Evolutionary conservation across 768 basidiomycete genomes (phyloP).

Genomic region (Suillus bovinus): DNA sequence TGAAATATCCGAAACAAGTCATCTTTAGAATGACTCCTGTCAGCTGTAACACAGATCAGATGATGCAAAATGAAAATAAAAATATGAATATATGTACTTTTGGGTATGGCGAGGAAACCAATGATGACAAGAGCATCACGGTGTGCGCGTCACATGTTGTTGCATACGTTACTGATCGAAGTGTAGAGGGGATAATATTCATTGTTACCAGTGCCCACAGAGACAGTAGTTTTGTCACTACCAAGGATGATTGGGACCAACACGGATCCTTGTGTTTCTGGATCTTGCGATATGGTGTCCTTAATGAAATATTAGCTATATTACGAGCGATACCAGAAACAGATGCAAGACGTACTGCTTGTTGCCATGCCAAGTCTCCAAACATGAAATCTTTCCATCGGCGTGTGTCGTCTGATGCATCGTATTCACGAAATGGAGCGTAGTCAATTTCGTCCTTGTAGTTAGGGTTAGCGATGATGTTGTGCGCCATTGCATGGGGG

Average conservation of each 20-base stretch:
- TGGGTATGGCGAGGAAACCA: slow-evolving; percentile 31
- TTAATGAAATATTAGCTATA: not conserved
- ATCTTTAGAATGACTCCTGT: slow-evolving; percentile 13
- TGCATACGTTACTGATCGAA: slow-evolving; percentile 13
- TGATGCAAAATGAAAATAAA: not conserved
- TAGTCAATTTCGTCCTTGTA: slow-evolving; percentile 22
- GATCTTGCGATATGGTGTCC: not conserved
- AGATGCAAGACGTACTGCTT: not conserved
- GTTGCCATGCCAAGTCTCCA: slow-evolving; percentile 20
- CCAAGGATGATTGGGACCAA: slow-evolving; percentile 16
- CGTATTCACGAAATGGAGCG: slow-evolving; percentile 18
- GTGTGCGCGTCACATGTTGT: slow-evolving; percentile 11
- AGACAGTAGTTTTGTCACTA: slow-evolving; percentile 17
- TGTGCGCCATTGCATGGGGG: slow-evolving; percentile 16
- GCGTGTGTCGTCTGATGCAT: slow-evolving; percentile 4
- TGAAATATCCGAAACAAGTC: slow-evolving; percentile 28
- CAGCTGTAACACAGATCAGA: not conserved
- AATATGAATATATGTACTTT: not conserved
- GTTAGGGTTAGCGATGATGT: slow-evolving; percentile 23
- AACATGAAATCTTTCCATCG: slow-evolving; percentile 25
- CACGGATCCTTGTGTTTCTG: slow-evolving; percentile 12
- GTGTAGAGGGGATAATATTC: slow-evolving; percentile 15
- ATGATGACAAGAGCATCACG: slow-evolving; percentile 18
- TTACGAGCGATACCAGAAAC: not conserved
- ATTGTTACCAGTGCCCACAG: slow-evolving; percentile 14